A percentile compares a stretch with the other conserved stretches of the same genome.
Evolutionary conservation across 2,329 filamentous ascomycete species (phyloP).

Genomic region (Xylariaceae sp.): DNA sequence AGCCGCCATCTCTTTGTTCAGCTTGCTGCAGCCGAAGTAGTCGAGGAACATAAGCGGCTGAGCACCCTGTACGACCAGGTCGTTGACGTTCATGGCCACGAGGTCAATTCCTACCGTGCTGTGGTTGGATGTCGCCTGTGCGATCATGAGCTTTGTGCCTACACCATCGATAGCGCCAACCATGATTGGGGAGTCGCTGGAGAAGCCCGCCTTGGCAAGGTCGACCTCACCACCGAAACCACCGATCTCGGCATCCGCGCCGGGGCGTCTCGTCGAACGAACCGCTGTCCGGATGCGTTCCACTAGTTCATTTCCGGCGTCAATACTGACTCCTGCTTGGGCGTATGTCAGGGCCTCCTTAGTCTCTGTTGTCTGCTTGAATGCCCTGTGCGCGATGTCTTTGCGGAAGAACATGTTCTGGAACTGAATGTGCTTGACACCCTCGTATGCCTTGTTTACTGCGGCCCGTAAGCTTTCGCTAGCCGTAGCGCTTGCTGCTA

Average conservation of each 20-base stretch:
- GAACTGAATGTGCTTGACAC: slow-evolving; percentile 74
- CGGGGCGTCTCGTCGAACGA: slow-evolving; percentile 75
- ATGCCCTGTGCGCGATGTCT: slow-evolving; percentile 81
- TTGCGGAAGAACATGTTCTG: slow-evolving; percentile 86
- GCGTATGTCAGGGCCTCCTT: slow-evolving; percentile 75
- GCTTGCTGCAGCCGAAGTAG: slow-evolving; percentile 90
- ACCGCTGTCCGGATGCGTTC: slow-evolving; percentile 87
- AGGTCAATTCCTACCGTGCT: slow-evolving; percentile 94
- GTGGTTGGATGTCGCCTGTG: slow-evolving; percentile 82
- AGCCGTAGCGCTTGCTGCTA: slow-evolving; percentile 80
- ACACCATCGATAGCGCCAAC: slow-evolving; percentile 96
- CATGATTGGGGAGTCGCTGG: slow-evolving; percentile 63
- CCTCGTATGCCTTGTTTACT: slow-evolving; percentile 81
- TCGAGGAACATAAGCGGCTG: slow-evolving; percentile 95
- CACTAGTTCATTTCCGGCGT: slow-evolving; percentile 88
- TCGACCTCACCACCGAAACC: slow-evolving; percentile 90
- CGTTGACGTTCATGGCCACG: slow-evolving; percentile 99
- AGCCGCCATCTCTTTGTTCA: slow-evolving; percentile 71
- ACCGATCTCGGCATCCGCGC: slow-evolving; percentile 88
- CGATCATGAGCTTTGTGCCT: slow-evolving; percentile 94
- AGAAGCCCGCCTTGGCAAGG: slow-evolving; percentile 68
- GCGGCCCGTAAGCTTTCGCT: slow-evolving; percentile 69
- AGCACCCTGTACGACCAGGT: slow-evolving; percentile 91
- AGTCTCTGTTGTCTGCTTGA: slow-evolving; percentile 41
- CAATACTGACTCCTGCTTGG: slow-evolving; percentile 87